Percentiles rank a stretch among this genome's conserved stretches.
Conservation (phyloP, 2,329 filamentous ascomycete species). For the Trichoderma afroharzianum region DNA sequence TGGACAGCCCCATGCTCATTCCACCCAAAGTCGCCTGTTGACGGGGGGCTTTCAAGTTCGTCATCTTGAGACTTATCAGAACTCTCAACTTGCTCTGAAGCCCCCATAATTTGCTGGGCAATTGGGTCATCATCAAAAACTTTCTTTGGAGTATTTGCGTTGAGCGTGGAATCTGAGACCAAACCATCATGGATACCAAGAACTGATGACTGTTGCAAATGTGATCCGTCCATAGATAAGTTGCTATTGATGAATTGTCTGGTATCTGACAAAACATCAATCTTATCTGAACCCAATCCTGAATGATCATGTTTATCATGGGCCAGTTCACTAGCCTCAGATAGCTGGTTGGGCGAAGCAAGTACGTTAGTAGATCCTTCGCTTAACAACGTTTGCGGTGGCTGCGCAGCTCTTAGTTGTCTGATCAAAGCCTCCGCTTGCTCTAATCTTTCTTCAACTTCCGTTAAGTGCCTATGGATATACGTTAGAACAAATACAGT, state of each 20-base stretch:
- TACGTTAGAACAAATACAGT: slow-evolving; percentile 12
- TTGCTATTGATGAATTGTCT: background rate
- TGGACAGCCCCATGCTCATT: slow-evolving; percentile 31
- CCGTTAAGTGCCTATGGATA: slow-evolving; percentile 36
- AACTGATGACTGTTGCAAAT: background rate
- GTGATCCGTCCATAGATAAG: background rate
- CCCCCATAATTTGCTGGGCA: background rate
- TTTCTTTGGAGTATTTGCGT: background rate
- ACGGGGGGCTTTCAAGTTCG: slow-evolving; percentile 31
- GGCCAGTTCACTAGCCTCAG: background rate
- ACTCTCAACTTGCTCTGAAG: background rate
- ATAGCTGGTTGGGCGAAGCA: background rate
- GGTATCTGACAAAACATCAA: no score
- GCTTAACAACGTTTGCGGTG: slow-evolving; percentile 21
- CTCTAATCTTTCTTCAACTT: slow-evolving; percentile 41
- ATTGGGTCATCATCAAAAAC: background rate
- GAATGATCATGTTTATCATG: background rate
- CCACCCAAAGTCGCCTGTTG: slow-evolving; percentile 36
- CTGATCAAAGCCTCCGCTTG: slow-evolving; percentile 31
- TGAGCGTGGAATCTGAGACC: background rate
- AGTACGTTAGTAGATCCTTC: background rate
- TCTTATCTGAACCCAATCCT: background rate
- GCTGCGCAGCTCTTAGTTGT: slow-evolving; percentile 30
- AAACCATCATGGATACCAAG: background rate
- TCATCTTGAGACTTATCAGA: background rate